phyloP scores from a whole-genome alignment of 768 basidiomycete species.

The Hortiboletus campestris region DNA sequence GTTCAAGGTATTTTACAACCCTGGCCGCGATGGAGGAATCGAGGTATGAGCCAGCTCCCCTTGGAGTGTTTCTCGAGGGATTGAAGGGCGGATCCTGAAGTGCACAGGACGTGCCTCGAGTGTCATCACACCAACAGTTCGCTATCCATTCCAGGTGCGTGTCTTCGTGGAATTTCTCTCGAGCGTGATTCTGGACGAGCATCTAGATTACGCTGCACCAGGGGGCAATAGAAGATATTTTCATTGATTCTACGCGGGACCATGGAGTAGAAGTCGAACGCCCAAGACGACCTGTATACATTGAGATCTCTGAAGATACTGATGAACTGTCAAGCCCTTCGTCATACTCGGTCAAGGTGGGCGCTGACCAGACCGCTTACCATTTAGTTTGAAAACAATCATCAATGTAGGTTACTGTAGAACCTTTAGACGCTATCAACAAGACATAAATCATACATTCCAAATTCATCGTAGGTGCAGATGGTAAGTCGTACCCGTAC shows the following conservation, averaged over 20 bases:
- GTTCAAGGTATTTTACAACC: slow-evolving; percentile 72
- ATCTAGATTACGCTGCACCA: slow-evolving; percentile 38
- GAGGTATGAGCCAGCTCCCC: slow-evolving; percentile 39
- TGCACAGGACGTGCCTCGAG: slow-evolving; percentile 62
- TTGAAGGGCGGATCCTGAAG: slow-evolving; percentile 33
- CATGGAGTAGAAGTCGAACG: slow-evolving; percentile 37
- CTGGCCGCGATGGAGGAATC: slow-evolving; percentile 56
- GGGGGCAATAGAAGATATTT: slow-evolving; percentile 42
- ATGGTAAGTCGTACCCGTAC: slow-evolving; percentile 28
- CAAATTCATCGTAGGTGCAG: slow-evolving; percentile 37
- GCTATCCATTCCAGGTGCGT: slow-evolving; percentile 68
- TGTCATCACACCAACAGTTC: slow-evolving; percentile 58
- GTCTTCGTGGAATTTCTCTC: neutral
- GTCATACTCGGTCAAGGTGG: slow-evolving; percentile 34
- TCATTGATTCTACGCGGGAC: slow-evolving; percentile 38
- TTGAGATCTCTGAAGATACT: slow-evolving; percentile 37
- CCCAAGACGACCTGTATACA: slow-evolving; percentile 30
- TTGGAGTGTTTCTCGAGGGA: neutral
- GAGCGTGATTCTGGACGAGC: neutral
- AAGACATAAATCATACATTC: slow-evolving; percentile 34
- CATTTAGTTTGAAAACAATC: neutral
- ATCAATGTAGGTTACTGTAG: slow-evolving; percentile 21
- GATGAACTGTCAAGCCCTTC: slow-evolving; percentile 33
- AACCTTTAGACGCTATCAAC: slow-evolving; percentile 23
- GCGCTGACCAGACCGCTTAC: neutral